Conservation (phyloP, 1,139 yeast genomes). For the Debaryomycetaceae sp. region DNA sequence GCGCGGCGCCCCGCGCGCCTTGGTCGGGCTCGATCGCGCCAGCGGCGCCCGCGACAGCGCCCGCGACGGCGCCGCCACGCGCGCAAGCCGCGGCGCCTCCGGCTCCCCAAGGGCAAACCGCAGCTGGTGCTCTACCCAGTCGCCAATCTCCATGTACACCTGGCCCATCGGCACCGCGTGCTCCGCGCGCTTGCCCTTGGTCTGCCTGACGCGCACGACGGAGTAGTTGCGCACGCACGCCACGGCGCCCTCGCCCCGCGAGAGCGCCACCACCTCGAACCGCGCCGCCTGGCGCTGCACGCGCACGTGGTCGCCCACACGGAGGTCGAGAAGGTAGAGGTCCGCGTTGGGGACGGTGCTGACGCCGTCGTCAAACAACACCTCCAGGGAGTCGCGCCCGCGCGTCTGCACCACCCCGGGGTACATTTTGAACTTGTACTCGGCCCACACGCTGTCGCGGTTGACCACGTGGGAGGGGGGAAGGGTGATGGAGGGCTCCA, state of each 20-base stretch:
- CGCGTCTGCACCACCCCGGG: constrained; percentile 23
- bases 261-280: too few relatives aligned
- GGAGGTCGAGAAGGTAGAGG: constrained; percentile 28
- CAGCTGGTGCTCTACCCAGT: constrained; percentile 41
- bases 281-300: constrained; percentile 16
- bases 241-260: too few relatives aligned
- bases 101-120: constrained; percentile 6
- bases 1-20: constrained; percentile 1
- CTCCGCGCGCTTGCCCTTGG: too few relatives aligned
- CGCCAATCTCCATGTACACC: constrained; percentile 32
- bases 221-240: too few relatives aligned
- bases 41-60: constrained; percentile 3
- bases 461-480: constrained; percentile 5
- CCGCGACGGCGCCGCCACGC: too few relatives aligned
- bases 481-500: background rate
- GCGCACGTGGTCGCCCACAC: constrained; percentile 31
- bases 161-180: too few relatives aligned
- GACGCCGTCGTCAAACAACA: constrained; percentile 31
- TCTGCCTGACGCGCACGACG: too few relatives aligned
- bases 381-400: constrained; percentile 23
- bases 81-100: too few relatives aligned
- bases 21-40: constrained; percentile 8
- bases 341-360: constrained; percentile 26
- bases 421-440: constrained; percentile 31
- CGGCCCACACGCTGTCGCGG: constrained; percentile 29